A percentile compares a stretch with the other conserved stretches of the same genome.
Conservation (phyloP, 2,329 filamentous ascomycete genomes). For the Claviceps sp. region DNA sequence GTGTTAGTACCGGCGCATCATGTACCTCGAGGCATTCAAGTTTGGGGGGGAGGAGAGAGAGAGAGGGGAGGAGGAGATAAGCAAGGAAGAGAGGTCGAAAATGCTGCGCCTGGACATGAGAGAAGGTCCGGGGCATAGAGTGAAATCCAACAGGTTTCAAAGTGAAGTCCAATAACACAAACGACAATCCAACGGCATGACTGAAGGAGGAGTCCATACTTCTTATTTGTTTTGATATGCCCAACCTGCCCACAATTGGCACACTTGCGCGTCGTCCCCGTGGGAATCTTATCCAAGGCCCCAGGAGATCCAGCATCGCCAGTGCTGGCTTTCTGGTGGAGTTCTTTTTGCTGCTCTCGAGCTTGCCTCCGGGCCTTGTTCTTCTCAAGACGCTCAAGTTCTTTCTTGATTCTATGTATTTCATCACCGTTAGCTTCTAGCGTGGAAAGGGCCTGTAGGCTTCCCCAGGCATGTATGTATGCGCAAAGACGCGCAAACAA, state of each 20-base stretch:
- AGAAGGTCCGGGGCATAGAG: not conserved
- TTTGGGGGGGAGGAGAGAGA: not conserved
- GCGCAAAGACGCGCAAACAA: too few relatives aligned
- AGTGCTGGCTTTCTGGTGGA: slow-evolving; percentile 31
- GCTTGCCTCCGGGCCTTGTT: slow-evolving; percentile 85
- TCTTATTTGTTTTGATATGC: slow-evolving; percentile 99
- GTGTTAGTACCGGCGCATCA: slow-evolving; percentile 8
- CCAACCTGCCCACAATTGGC: slow-evolving; percentile 94
- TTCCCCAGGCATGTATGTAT: too few relatives aligned
- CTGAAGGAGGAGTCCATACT: slow-evolving; percentile 44
- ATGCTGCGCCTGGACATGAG: too few relatives aligned
- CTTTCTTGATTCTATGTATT: slow-evolving; percentile 31
- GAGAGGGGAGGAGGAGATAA: not conserved
- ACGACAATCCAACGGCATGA: slow-evolving; percentile 19
- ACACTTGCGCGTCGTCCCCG: slow-evolving; percentile 76
- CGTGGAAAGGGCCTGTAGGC: too few relatives aligned
- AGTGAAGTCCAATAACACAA: slow-evolving; percentile 5
- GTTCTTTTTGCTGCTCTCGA: slow-evolving; percentile 77
- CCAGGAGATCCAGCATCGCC: slow-evolving; percentile 39
- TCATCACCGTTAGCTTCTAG: too few relatives aligned
- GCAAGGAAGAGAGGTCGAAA: not conserved
- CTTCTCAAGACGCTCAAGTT: slow-evolving; percentile 72
- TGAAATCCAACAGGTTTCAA: not conserved
- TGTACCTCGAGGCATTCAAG: not conserved
- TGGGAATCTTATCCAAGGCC: slow-evolving; percentile 36